phyloP scores from a whole-genome alignment of 2,329 filamentous ascomycete genomes.

The Alternaria incomplexa region DNA sequence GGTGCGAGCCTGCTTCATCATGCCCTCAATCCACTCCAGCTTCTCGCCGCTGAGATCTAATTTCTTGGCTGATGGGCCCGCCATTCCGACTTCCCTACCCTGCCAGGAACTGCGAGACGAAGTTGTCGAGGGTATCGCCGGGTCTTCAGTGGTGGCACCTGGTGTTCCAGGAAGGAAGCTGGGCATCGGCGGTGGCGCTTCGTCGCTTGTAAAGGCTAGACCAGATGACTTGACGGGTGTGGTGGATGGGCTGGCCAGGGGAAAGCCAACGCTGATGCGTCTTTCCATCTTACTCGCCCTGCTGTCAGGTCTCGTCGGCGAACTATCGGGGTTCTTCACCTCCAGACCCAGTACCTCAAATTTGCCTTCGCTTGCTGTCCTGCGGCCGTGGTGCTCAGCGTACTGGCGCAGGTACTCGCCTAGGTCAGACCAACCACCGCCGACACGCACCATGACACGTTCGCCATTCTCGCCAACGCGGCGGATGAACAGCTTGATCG shows the following conservation, averaged over 20 bases:
- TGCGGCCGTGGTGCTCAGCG: conserved; percentile 86
- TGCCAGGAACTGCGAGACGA: conserved; percentile 44
- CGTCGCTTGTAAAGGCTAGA: conserved; percentile 20
- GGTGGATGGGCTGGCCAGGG: conserved; percentile 29
- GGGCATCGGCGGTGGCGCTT: conserved; percentile 32
- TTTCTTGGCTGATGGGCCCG: conserved; percentile 70
- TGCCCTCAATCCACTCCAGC: conserved; percentile 79
- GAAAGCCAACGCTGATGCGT: conserved; percentile 29
- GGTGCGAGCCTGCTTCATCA: conserved; percentile 78
- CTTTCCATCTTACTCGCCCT: conserved; percentile 34
- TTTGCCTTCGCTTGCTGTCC: conserved; percentile 61
- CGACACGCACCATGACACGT: conserved; percentile 96
- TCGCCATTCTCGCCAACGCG: conserved; percentile 89
- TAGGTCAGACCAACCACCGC: conserved; percentile 96
- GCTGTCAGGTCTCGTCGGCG: conserved; percentile 37
- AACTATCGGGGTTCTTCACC: conserved; percentile 32
- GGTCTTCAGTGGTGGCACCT: conserved; percentile 32
- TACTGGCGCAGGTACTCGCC: conserved; percentile 95
- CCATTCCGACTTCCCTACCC: conserved; percentile 65
- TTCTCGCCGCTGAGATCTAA: conserved; percentile 73
- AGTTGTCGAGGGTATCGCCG: conserved; percentile 32
- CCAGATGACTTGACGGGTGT: conserved; percentile 36
- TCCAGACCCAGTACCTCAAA: conserved; percentile 62
- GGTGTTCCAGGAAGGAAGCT: conserved; percentile 35
- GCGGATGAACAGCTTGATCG: conserved; percentile 93